Base-by-base conservation (phyloP, 352 stramenopile species). In the Chrysophaeum taylorii region DNA sequence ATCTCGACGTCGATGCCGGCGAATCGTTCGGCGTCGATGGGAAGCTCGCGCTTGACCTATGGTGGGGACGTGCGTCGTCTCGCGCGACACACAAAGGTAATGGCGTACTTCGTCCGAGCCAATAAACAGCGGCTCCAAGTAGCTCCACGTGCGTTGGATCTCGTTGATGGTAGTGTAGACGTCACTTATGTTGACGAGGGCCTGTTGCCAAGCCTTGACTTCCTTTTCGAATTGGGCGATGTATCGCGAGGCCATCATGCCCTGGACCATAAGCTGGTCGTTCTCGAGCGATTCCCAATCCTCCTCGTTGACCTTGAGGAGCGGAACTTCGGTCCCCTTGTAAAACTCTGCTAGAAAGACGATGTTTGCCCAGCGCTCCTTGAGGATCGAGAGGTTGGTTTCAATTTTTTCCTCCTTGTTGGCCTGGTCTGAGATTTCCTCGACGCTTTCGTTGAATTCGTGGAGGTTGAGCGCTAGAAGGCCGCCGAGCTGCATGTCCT, bases 401-500 rank as follows among this genome's bases (percentile, higher is more conserved):
- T 97, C 91, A 42, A 97, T 90, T 64, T 97, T 94, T 70, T 96
- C 88, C 75, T 97, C 92, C 70, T 97, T 97, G 50, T 92, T 88
- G 4, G 91, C 92, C 80, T 96, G 89, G 77, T 97, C 95, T 69
- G 86, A 94, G 73, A 97, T 97, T 70, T 97, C 92, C 35, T 94
- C 94, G 45, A 97, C 93, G 36, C 97, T 90, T 23, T 87, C 88
- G 73, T 86, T 94, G 73, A 93, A 97, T 68, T 92, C 89, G 72
- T 96, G 88, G 23, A 97, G 78, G 67, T 96, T 93, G 39, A 96
- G 91, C 69, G 81, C 89, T 61, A 97, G 67, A 27, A 97, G 85
- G 41, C 92, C 77, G 25, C 87, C 90, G 0, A 97, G 84, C 14
- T 84, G 80, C 61, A 96, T 83, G n/a, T 92, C 78, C 0, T 91